Base-by-base conservation (phyloP, 2,329 filamentous ascomycete genomes). In the Botryotinia convoluta region DNA sequence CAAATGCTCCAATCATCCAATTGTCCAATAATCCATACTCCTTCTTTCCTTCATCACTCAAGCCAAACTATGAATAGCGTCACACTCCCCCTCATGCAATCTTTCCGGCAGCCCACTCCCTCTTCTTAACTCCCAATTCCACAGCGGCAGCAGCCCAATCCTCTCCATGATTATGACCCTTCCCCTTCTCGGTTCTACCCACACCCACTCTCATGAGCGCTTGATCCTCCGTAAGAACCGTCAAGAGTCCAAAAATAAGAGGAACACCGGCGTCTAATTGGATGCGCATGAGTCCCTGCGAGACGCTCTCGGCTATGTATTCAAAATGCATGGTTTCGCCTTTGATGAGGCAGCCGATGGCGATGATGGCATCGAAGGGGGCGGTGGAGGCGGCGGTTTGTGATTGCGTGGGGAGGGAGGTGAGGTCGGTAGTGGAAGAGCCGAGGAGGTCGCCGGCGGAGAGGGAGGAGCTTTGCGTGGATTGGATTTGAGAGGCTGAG, bases 291-390 rank as follows among this genome's bases (percentile, higher is more conserved):
- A 99, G 87, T 10, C 94, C 96, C 75, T 97, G 93, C 73, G 91
- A 94, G 10, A 97, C 94, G 59, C 93, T 90, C 77, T 98, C 96
- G 60, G 95, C 89, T 79, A 99, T 99, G 85, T 99, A 98, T 84
- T 99, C 96, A 81, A 99, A 99, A 84, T 99, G 96, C 94, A 98
- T 98, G 10, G 96, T 98, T 84, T 97, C 93, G 82, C 96, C 96
- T 86, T 99, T 99, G 85, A 99, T 98, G 75, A 99, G 89, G 73
- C 97, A 95, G 72, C 96, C 96, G 78, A 99, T 93, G 71, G 96
- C 94, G 77, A 99, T 95, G 76, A 99, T 90, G 75, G 96, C 96
- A 81, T 98, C 95, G 80, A 98, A 98, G 32, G 94, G 89, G 72
- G 86, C 84, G 73, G 87, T 84, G 75, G 85, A 79, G n/a, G 83